Percentiles rank a stretch among this genome's conserved stretches.
phyloP scores from a whole-genome alignment of 306 rosid species.

The Trichosanthes cucumerina region DNA sequence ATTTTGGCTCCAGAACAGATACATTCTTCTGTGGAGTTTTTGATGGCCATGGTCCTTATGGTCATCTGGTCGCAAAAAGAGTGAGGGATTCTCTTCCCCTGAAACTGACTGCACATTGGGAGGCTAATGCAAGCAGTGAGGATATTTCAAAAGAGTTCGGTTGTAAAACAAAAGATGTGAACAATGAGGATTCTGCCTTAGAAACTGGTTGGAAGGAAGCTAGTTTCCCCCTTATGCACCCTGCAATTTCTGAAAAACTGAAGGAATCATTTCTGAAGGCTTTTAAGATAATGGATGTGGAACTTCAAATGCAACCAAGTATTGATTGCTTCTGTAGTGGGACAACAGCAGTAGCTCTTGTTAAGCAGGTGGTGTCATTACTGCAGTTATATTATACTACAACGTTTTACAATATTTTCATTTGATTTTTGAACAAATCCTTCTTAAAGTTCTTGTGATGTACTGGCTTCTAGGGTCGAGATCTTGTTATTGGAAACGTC shows the following conservation, averaged over 20 bases:
- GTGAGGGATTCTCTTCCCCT: conserved; percentile 96
- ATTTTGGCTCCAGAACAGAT: conserved; percentile 66
- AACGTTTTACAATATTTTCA: background rate
- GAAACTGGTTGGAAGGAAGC: conserved; percentile 66
- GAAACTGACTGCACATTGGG: conserved; percentile 78
- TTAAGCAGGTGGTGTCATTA: conserved; percentile 63
- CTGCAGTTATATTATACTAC: background rate
- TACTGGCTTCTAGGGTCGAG: conserved; percentile 45
- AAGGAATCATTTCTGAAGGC: conserved; percentile 76
- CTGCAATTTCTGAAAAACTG: conserved; percentile 55
- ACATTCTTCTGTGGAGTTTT: conserved; percentile 88
- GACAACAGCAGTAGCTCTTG: conserved; percentile 81
- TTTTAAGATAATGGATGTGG: conserved; percentile 79
- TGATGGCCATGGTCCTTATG: conserved; percentile 92
- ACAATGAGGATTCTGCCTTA: conserved; percentile 41
- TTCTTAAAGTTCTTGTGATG: background rate
- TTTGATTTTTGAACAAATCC: background rate
- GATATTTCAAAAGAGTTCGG: conserved; percentile 59
- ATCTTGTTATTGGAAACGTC: conserved; percentile 71
- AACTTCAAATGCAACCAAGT: conserved; percentile 53
- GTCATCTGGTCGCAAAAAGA: conserved; percentile 90
- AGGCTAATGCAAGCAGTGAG: conserved; percentile 34
- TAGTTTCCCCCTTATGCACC: conserved; percentile 38
- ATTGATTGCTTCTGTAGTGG: conserved; percentile 91
- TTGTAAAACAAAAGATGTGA: conserved; percentile 51